Percentiles rank a stretch among this genome's conserved stretches.
Conservation (phyloP, 192 early-diverging fungal species). For the Backusella liffmaniae region DNA sequence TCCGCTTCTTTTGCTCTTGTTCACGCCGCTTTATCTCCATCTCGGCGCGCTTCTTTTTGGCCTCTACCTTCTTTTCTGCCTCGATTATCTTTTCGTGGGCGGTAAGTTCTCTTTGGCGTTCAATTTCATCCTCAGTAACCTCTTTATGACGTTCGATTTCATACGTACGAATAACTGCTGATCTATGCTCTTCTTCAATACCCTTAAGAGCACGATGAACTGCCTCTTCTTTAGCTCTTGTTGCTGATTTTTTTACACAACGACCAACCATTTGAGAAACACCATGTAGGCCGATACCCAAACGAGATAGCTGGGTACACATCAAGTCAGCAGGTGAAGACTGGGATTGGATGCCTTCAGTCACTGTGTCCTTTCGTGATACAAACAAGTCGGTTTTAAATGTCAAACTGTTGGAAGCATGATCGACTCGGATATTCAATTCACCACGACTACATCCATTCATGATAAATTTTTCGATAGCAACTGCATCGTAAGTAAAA, state of each 20-base stretch:
- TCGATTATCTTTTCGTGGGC: conserved; percentile 70
- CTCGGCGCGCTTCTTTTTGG: conserved; percentile 72
- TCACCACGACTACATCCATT: conserved; percentile 96
- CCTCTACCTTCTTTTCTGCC: conserved; percentile 75
- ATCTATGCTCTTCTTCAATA: conserved; percentile 81
- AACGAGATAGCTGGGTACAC: conserved; percentile 84
- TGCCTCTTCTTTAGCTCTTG: conserved; percentile 63
- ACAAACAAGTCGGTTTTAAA: conserved; percentile 91
- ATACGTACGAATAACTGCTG: conserved; percentile 73
- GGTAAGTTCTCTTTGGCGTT: conserved; percentile 80
- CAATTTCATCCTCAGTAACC: conserved; percentile 65
- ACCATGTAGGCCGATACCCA: conserved; percentile 82
- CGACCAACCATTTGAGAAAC: conserved; percentile 85
- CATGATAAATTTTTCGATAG: conserved; percentile 98
- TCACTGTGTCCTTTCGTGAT: conserved; percentile 67
- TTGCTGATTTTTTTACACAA: conserved; percentile 59
- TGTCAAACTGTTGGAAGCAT: conserved; percentile 82
- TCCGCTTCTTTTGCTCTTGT: conserved; percentile 69
- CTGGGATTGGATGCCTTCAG: conserved; percentile 80
- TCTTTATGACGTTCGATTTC: conserved; percentile 88
- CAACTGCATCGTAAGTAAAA: conserved; percentile 79
- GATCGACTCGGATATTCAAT: conserved; percentile 92
- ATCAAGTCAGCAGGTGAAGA: conserved; percentile 87
- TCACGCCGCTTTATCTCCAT: conserved; percentile 86
- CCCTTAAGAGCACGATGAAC: conserved; percentile 69